Evolutionary conservation across 306 rosid genomes (phyloP).

Genomic region (Mimosa bimucronata): DNA sequence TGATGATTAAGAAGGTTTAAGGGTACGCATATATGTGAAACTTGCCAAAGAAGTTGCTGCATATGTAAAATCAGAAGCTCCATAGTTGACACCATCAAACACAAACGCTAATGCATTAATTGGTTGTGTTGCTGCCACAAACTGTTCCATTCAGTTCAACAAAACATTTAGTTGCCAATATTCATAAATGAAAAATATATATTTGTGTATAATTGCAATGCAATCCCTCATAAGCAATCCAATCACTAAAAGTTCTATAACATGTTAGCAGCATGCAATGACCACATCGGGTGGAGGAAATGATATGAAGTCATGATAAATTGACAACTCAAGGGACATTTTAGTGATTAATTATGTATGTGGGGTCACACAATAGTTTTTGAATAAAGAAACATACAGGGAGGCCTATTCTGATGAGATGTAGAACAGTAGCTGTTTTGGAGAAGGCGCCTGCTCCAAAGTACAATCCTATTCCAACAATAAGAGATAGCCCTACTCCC

Average conservation of each 20-base stretch:
- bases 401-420: conserved; percentile 71
- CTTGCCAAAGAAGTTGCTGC: conserved; percentile 88
- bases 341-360: too few relatives aligned
- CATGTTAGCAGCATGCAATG: too few relatives aligned
- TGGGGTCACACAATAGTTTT: too few relatives aligned
- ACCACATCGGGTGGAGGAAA: too few relatives aligned
- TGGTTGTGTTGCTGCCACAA: conserved; percentile 97
- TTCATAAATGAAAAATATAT: too few relatives aligned
- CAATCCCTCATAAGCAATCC: too few relatives aligned
- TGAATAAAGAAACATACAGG: conserved; percentile 52
- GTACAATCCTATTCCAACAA: conserved; percentile 78
- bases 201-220: too few relatives aligned
- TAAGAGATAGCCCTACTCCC: conserved; percentile 69
- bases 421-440: conserved; percentile 61
- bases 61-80: conserved; percentile 96
- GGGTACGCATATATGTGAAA: conserved; percentile 18
- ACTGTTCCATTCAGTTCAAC: conserved; percentile 47
- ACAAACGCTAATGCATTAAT: conserved; percentile 87
- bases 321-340: too few relatives aligned
- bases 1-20: not conserved
- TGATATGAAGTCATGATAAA: too few relatives aligned
- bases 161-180: not conserved
- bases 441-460: conserved; percentile 87
- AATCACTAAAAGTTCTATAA: too few relatives aligned
- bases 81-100: conserved; percentile 93